Conservation (phyloP, 768 basidiomycete genomes). For the Boletus subparvulus region DNA sequence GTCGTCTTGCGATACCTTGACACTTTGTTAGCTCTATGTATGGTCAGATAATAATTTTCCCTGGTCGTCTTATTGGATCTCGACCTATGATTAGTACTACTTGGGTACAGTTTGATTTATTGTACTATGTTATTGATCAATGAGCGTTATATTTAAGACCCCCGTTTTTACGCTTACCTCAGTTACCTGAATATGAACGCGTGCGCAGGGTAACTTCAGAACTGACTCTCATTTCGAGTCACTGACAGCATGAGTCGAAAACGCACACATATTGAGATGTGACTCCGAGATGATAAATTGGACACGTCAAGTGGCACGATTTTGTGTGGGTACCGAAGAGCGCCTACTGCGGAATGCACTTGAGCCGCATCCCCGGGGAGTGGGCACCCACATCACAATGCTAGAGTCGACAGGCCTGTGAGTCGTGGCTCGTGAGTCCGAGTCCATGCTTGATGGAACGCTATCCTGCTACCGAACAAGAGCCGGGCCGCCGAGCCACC, state of each 20-base stretch:
- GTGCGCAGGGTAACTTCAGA: no score
- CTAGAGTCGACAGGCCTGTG: no score
- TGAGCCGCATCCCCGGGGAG: neutral
- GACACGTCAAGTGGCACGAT: neutral
- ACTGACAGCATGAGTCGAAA: neutral
- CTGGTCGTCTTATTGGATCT: neutral
- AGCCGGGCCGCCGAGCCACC: neutral
- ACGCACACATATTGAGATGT: no score
- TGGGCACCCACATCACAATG: no score
- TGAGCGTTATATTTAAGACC: no score
- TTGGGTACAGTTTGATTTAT: conserved; percentile 2
- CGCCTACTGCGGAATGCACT: neutral
- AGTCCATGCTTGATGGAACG: neutral
- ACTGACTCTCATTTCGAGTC: neutral
- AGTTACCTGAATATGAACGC: no score
- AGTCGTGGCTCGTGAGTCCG: neutral
- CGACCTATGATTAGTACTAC: neutral
- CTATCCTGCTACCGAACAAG: neutral
- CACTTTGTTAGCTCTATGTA: conserved; percentile 7
- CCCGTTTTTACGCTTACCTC: no score
- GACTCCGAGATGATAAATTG: neutral
- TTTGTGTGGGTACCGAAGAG: neutral
- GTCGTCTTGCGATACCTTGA: conserved; percentile 11
- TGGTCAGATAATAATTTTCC: conserved; percentile 9
- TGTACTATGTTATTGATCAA: conserved; percentile 1